Evolutionary conservation across 139 green algal species (phyloP), one percentile per base, ranked within the genome.

Genomic region (Gonium pectorale): DNA sequence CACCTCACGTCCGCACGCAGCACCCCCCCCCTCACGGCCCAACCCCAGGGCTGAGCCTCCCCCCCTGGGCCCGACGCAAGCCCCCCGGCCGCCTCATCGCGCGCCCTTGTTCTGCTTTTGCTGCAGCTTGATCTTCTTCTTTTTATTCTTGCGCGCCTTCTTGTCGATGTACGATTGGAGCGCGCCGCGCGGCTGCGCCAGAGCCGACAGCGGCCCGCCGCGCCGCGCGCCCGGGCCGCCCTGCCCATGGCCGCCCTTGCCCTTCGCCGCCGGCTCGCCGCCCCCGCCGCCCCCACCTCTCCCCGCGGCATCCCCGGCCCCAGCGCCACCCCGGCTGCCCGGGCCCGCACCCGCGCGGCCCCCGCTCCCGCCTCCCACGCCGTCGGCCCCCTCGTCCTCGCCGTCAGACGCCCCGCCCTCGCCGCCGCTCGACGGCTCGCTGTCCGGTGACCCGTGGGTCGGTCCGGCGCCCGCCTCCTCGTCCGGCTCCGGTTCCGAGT

Each of bases 401-500:
- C n/a, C n/a, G n/a, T n/a, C n/a, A n/a, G n/a, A n/a, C n/a, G n/a
- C 49, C 63, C 79, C 75, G n/a, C n/a, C n/a, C n/a, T n/a, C n/a
- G n/a, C n/a, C n/a, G n/a, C n/a, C n/a, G n/a, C n/a, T n/a, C n/a
- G n/a, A n/a, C n/a, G n/a, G n/a, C n/a, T n/a, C n/a, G n/a, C n/a
- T n/a, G n/a, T n/a, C n/a, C n/a, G n/a, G n/a, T n/a, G n/a, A n/a
- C n/a, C n/a, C n/a, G n/a, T n/a, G n/a, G n/a, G n/a, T n/a, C n/a
- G n/a, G n/a, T n/a, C n/a, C n/a, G n/a, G n/a, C n/a, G n/a, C n/a
- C n/a, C n/a, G n/a, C n/a, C n/a, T n/a, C n/a, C 0, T 72, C 82
- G 21, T 91, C 86, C 9, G 62, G 62, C 8, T 90, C 87, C 2
- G 54, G 44, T 5, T 83, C 80, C 13, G 80, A 86, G 46, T 51